phyloP scores from a whole-genome alignment of 345 rosid species.

The Kandelia obovata region DNA sequence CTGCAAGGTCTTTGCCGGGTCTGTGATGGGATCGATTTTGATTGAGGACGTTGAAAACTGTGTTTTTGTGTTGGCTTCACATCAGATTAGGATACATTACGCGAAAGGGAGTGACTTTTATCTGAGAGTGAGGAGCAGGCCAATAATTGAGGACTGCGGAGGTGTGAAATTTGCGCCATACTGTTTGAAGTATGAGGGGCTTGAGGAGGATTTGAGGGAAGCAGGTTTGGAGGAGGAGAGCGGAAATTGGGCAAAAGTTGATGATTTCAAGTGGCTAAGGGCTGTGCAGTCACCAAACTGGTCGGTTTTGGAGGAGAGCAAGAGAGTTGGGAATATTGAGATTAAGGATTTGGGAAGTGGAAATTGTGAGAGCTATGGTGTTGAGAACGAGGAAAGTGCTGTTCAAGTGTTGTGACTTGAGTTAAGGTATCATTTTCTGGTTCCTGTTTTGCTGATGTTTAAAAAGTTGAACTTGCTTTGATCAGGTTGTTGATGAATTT shows the following conservation, averaged over 20 bases:
- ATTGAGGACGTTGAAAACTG: conserved; percentile 72
- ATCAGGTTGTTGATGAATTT: background rate
- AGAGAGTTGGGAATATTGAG: conserved; percentile 42
- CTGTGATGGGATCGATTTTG: conserved; percentile 73
- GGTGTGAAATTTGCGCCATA: conserved; percentile 70
- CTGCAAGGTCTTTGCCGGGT: conserved; percentile 58
- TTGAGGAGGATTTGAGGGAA: conserved; percentile 56
- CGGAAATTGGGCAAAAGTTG: conserved; percentile 65
- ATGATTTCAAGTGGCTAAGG: conserved; percentile 88
- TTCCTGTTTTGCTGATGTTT: background rate
- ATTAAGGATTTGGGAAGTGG: conserved; percentile 13
- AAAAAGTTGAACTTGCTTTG: background rate
- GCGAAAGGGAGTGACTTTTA: conserved; percentile 64
- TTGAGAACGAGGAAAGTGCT: background rate
- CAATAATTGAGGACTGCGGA: conserved; percentile 71
- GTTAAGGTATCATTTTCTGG: background rate
- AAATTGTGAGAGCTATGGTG: background rate
- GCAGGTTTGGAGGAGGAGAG: conserved; percentile 67
- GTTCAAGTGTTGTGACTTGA: background rate
- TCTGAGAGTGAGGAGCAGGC: conserved; percentile 80
- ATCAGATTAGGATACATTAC: conserved; percentile 78
- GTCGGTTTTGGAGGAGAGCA: conserved; percentile 59
- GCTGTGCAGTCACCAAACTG: conserved; percentile 81
- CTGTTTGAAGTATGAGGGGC: conserved; percentile 65
- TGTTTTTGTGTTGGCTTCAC: conserved; percentile 65